Conservation (phyloP, 2,329 filamentous ascomycete species). For the Penicillium sp. region DNA sequence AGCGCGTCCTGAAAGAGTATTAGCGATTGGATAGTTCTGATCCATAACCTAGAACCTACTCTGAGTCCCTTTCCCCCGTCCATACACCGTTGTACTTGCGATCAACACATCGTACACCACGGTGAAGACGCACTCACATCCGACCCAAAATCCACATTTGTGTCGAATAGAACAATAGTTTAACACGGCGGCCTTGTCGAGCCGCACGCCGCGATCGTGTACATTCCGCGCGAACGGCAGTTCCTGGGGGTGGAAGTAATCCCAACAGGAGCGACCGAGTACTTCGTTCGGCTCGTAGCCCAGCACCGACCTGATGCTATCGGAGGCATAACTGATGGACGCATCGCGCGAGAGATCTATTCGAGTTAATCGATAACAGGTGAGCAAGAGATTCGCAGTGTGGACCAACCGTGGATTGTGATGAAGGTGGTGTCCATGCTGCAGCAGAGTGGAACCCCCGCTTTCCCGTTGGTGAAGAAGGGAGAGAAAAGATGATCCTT, state of each 20-base stretch:
- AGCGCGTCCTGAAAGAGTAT: conserved; percentile 57
- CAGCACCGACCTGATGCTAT: conserved; percentile 75
- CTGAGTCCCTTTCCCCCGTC: conserved; percentile 61
- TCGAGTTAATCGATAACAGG: not conserved
- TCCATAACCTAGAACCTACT: conserved; percentile 65
- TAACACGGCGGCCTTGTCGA: conserved; percentile 80
- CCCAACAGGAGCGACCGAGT: conserved; percentile 69
- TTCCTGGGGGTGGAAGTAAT: conserved; percentile 80
- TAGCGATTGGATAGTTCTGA: too few relatives aligned
- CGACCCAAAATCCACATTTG: conserved; percentile 64
- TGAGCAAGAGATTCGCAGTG: not conserved
- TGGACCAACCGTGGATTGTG: conserved; percentile 71
- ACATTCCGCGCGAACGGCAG: conserved; percentile 66
- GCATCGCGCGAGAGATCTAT: conserved; percentile 69
- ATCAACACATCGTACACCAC: conserved; percentile 83
- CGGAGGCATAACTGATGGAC: conserved; percentile 74
- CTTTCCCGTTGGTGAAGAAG: conserved; percentile 1
- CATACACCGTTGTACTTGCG: conserved; percentile 74
- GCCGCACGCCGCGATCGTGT: conserved; percentile 64
- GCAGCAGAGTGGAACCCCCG: conserved; percentile 16
- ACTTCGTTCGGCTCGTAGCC: conserved; percentile 73
- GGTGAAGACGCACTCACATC: conserved; percentile 84
- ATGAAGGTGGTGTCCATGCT: conserved; percentile 81
- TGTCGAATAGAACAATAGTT: conserved; percentile 70
- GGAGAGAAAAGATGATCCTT: too few relatives aligned